These are phyloP conservation scores for Cryptococcus amylolentus DNA, from an alignment of 1,284 basidiomycete genomes.

Conservation along the genomic window DNA sequence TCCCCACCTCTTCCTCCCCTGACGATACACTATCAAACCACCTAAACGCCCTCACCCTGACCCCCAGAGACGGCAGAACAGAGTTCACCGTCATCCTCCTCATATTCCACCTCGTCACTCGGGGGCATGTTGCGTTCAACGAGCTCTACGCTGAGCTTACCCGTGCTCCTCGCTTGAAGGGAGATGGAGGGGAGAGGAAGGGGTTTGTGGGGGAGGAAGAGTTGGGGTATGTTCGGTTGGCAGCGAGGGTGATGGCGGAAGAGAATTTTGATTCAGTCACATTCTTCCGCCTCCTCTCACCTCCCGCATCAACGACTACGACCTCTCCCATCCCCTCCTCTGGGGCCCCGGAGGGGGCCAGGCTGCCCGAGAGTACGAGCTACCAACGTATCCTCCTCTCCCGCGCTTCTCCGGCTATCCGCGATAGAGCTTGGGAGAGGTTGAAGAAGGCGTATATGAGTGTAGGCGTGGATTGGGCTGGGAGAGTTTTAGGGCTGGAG, in stretches of 20 bases:
- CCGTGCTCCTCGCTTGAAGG: slow-evolving; percentile 5
- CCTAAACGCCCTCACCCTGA: not conserved
- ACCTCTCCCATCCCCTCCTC: not conserved
- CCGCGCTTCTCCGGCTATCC: slow-evolving; percentile 27
- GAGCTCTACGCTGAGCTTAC: slow-evolving; percentile 18
- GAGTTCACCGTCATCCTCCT: slow-evolving; percentile 34
- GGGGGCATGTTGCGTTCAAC: slow-evolving; percentile 12
- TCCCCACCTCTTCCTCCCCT: not conserved
- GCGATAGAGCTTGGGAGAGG: slow-evolving; percentile 29
- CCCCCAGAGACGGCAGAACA: slow-evolving; percentile 12
- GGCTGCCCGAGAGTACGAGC: not conserved
- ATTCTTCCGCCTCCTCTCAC: slow-evolving; percentile 18
- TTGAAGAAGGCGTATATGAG: slow-evolving; percentile 33
- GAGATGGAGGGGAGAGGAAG: not conserved
- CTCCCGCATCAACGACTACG: not conserved
- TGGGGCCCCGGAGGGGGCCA: not conserved
- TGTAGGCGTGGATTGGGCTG: slow-evolving; percentile 24
- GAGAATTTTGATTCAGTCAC: slow-evolving; percentile 30
- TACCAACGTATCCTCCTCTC: slow-evolving; percentile 32
- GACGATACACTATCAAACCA: not conserved
- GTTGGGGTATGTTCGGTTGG: slow-evolving; percentile 9
- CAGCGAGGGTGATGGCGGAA: slow-evolving; percentile 18
- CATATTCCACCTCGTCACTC: slow-evolving; percentile 32
- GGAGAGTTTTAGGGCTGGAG: slow-evolving; percentile 15
- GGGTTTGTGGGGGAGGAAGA: slow-evolving; percentile 5